Conservation (phyloP, 2,329 filamentous ascomycete genomes). For the Trichoderma hamatum region DNA sequence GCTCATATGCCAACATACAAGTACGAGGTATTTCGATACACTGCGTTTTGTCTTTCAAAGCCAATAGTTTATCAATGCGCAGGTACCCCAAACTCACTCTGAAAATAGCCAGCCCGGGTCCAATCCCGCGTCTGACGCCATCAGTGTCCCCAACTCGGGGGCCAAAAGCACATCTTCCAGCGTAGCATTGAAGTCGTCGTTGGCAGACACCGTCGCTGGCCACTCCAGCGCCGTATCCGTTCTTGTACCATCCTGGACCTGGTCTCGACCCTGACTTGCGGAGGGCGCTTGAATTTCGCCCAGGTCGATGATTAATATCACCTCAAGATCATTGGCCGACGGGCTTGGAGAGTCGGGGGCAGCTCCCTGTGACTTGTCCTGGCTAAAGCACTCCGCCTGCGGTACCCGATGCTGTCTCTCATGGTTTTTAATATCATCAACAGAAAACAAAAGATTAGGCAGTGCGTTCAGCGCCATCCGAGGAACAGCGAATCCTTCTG, state of each 20-base stretch:
- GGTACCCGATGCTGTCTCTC: background rate
- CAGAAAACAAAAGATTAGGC: background rate
- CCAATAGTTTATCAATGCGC: background rate
- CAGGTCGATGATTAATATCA: background rate
- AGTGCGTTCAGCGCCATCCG: constrained; percentile 2
- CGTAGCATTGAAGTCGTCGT: background rate
- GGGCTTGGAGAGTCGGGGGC: background rate
- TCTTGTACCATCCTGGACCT: background rate
- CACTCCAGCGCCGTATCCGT: background rate
- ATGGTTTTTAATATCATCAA: background rate
- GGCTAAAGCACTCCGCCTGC: background rate
- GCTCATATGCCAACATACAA: background rate
- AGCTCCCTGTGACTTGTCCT: background rate
- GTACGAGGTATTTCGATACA: background rate
- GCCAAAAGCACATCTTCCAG: background rate
- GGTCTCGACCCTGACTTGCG: background rate
- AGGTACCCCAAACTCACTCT: background rate
- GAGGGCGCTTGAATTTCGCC: background rate
- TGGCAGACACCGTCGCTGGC: background rate
- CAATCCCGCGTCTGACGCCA: background rate
- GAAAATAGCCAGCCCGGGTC: background rate
- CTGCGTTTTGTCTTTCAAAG: background rate
- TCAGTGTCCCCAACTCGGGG: background rate
- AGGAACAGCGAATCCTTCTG: background rate
- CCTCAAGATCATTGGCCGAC: background rate